Evolutionary conservation across 2,329 filamentous ascomycete genomes (phyloP).

Genomic region (Thielaviopsis musarum): DNA sequence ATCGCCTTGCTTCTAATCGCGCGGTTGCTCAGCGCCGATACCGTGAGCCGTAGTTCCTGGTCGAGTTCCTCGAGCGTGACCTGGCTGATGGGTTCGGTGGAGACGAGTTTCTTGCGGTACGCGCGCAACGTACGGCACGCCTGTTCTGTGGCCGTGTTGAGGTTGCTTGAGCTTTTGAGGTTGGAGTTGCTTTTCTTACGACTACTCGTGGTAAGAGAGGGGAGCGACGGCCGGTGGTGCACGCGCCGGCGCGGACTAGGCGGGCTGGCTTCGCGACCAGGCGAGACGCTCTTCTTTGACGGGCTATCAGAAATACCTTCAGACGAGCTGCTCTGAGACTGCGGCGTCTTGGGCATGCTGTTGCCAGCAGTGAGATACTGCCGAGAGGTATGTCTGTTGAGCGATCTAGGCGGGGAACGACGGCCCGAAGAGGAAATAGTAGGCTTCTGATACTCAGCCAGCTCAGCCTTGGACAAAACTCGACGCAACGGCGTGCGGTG

Average conservation of each 20-base stretch:
- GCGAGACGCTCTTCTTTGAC: conserved; percentile 31
- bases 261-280: conserved; percentile 26
- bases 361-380: conserved; percentile 10
- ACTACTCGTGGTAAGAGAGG: conserved; percentile 27
- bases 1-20: conserved; percentile 36
- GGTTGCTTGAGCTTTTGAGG: conserved; percentile 33
- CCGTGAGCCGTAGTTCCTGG: conserved; percentile 45
- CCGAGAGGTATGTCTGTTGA: conserved; percentile 38
- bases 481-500: conserved; percentile 61
- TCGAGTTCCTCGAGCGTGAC: conserved; percentile 46
- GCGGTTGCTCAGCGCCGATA: conserved; percentile 41
- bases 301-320: conserved; percentile 27
- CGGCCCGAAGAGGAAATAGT: conserved; percentile 23
- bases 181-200: conserved; percentile 35
- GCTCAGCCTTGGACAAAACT: conserved; percentile 71
- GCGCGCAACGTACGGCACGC: conserved; percentile 43
- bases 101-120: conserved; percentile 45
- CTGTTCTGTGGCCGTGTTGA: conserved; percentile 48
- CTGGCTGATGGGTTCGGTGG: conserved; percentile 37
- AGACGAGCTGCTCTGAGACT: conserved; percentile 23
- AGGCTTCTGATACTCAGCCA: conserved; percentile 56
- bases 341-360: conserved; percentile 21
- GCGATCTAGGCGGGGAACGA: conserved; percentile 36
- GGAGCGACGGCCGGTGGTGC: conserved; percentile 36
- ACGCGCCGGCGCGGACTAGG: conserved; percentile 31